Evolutionary conservation across 2,329 filamentous ascomycete species (phyloP).

Genomic region (Fusarium chaquense): DNA sequence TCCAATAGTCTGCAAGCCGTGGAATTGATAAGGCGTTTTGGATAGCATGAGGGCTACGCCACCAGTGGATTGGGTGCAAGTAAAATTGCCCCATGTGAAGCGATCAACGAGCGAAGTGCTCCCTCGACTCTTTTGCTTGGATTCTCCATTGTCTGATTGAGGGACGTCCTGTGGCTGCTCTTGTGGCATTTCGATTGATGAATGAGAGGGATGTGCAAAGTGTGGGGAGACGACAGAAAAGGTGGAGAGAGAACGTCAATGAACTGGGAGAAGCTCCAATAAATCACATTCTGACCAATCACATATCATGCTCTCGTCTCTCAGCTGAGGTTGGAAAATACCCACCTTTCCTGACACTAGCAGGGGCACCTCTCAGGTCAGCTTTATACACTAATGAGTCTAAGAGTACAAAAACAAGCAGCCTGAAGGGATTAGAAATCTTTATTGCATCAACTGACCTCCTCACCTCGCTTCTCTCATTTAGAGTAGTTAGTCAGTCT

Average conservation of each 20-base stretch:
- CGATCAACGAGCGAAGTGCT: neutral
- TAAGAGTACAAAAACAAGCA: too few relatives aligned
- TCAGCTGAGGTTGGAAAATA: too few relatives aligned
- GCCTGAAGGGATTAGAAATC: too few relatives aligned
- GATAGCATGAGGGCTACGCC: constrained; percentile 14
- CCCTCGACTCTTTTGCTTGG: neutral
- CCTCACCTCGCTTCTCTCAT: too few relatives aligned
- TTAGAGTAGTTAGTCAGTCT: too few relatives aligned
- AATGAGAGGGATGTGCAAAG: neutral
- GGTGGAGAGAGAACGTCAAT: neutral
- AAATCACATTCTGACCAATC: neutral
- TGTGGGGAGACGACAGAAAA: neutral
- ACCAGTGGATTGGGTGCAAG: constrained; percentile 9
- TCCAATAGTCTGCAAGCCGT: neutral
- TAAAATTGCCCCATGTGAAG: constrained; percentile 18
- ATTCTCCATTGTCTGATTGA: neutral
- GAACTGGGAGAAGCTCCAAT: neutral
- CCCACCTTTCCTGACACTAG: too few relatives aligned
- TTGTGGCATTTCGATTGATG: neutral
- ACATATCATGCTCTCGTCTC: too few relatives aligned
- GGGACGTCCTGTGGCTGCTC: neutral
- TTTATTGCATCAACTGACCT: too few relatives aligned
- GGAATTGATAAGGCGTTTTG: neutral
- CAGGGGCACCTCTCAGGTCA: neutral
- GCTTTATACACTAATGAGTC: too few relatives aligned